A percentile compares a stretch with the other conserved stretches of the same genome.
Evolutionary conservation across 208 protist genomes (phyloP).

Genomic region (Histomonas meleagridis): DNA sequence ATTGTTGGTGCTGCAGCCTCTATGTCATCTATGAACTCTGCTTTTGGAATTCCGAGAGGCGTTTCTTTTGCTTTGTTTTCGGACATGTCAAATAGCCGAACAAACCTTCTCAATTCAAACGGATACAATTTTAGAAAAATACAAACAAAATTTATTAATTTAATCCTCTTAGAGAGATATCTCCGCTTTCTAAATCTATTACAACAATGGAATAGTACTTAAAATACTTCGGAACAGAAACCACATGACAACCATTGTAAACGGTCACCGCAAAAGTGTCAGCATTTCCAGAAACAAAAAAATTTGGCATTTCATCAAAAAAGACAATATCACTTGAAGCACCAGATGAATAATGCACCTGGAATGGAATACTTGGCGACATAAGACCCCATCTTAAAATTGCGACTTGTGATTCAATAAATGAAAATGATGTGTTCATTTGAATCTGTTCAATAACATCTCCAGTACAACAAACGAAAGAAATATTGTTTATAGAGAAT

Average conservation of each 20-base stretch:
- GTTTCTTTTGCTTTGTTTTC: background rate
- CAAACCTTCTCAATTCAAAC: background rate
- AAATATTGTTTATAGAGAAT: background rate
- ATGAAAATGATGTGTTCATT: background rate
- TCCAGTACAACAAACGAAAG: background rate
- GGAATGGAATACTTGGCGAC: background rate
- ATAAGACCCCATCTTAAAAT: background rate
- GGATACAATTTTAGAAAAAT: too few relatives aligned
- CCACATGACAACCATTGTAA: background rate
- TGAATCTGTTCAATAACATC: background rate
- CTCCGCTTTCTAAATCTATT: too few relatives aligned
- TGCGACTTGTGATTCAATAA: background rate
- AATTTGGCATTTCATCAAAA: background rate
- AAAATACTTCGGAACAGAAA: too few relatives aligned
- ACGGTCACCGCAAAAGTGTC: background rate
- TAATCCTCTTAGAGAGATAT: too few relatives aligned
- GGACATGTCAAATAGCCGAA: background rate
- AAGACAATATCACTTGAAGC: background rate
- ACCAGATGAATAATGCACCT: background rate
- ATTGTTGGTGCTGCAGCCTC: background rate
- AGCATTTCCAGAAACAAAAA: background rate
- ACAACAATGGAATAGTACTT: too few relatives aligned
- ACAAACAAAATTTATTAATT: too few relatives aligned
- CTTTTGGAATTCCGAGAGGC: background rate
- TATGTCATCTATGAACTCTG: constrained; percentile 27